Percentiles rank a stretch among this genome's conserved stretches.
phyloP scores from a whole-genome alignment of 768 basidiomycete genomes.

The Kwoniella botswanensis region DNA sequence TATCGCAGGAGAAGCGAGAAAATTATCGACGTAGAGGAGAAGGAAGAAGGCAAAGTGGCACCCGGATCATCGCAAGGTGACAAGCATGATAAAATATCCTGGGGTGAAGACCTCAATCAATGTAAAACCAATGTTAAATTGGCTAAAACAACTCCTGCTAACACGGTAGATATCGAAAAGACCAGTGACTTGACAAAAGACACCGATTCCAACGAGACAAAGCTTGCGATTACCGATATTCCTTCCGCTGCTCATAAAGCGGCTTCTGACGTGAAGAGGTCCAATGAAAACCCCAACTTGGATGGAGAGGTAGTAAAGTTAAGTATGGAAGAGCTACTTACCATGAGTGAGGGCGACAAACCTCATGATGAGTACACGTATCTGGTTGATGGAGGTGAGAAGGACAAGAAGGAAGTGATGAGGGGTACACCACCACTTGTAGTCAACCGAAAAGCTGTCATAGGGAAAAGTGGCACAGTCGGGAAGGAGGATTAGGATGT shows the following conservation, averaged over 20 bases:
- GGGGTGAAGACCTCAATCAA: no score
- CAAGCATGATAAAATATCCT: no score
- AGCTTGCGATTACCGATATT: no score
- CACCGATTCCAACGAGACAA: no score
- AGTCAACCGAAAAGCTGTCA: neutral
- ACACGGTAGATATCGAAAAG: no score
- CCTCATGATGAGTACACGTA: neutral
- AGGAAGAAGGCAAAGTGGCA: neutral
- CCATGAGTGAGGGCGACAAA: conserved; percentile 1
- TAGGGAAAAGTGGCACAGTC: no score
- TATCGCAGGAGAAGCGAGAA: neutral
- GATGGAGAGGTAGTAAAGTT: conserved; percentile 16
- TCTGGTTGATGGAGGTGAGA: neutral
- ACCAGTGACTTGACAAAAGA: no score
- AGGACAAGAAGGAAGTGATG: neutral
- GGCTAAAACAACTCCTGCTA: no score
- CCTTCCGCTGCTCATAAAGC: no score
- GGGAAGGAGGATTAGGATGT: no score
- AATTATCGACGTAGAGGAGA: neutral
- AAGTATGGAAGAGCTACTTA: conserved; percentile 19
- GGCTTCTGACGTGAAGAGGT: neutral
- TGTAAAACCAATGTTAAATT: no score
- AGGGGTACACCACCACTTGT: conserved; percentile 4
- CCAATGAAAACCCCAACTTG: neutral
- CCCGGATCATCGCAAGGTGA: no score